Base-by-base conservation (phyloP, 257 asterid species). In the Rhazya stricta region DNA sequence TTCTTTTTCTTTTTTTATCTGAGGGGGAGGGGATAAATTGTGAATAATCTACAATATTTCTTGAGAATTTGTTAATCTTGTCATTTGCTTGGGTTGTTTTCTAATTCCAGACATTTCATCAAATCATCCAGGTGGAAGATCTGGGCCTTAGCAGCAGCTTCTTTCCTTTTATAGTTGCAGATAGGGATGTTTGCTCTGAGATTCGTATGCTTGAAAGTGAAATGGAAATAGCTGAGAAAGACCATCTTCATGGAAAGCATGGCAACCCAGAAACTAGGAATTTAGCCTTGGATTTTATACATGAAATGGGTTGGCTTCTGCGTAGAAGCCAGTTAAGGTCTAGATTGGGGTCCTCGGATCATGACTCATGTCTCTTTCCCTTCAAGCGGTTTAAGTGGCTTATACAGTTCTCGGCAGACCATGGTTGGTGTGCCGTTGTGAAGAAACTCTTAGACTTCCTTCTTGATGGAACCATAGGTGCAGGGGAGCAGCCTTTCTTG, bases 231-330 rank as follows among this genome's bases (percentile, higher is more conserved):
- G 74, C 77, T 37, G 84, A 79, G 72, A 61, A 57, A 61, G 87
- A 81, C 69, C 74, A 78, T 69, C 51, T 81, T 42, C 76, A 58
- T 42, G 78, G 79, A 81, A 85, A 84, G 63, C 60, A 62, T 37
- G 83, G 80, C 72, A 80, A 82, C 65, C 32, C 67, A 56, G 84
- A 74, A 76, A 80, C 78, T 65, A 80, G 83, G 74, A 78, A 79
- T 77, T 84, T 77, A 78, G 89, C 91, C 62, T 74, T 88, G 86
- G 89, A 90, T 65, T 90, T 90, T 74, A 80, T 90, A 69, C 91
- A 88, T 75, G 96, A 90, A 85, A 79, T 90, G 87, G 96, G 96
- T 67, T 88, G 94, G 96, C 89, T 90, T 77, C 89, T 88, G 79
- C 94, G 84, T 57, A 88, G 88, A 78, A 83, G 79, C 76, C 81